phyloP scores from a whole-genome alignment of 2,329 filamentous ascomycete species.

The Alternaria brassicae region DNA sequence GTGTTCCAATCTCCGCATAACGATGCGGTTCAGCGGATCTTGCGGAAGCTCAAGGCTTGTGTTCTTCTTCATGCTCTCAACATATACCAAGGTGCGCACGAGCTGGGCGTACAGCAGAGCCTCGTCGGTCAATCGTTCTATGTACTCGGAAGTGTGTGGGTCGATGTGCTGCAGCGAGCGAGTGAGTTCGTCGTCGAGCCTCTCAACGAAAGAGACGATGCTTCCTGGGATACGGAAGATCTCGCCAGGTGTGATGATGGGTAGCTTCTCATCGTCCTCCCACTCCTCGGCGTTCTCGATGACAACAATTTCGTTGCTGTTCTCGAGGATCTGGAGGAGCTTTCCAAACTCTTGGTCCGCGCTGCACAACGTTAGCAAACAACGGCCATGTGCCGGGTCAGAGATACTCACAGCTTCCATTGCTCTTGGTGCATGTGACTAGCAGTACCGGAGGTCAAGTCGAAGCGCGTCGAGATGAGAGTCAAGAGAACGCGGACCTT shows the following conservation, averaged over 20 bases:
- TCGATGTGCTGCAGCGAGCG: slow-evolving; percentile 97
- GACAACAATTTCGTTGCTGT: slow-evolving; percentile 81
- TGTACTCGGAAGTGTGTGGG: slow-evolving; percentile 98
- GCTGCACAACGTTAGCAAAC: slow-evolving; percentile 33
- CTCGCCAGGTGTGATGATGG: slow-evolving; percentile 73
- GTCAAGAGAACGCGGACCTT: slow-evolving; percentile 90
- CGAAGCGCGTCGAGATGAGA: slow-evolving; percentile 91
- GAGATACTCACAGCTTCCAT: slow-evolving; percentile 75
- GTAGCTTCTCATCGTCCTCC: slow-evolving; percentile 97
- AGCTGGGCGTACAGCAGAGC: slow-evolving; percentile 89
- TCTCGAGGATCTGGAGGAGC: slow-evolving; percentile 80
- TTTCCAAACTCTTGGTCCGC: slow-evolving; percentile 85
- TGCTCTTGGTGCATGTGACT: slow-evolving; percentile 93
- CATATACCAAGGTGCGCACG: slow-evolving; percentile 86
- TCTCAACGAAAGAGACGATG: slow-evolving; percentile 91
- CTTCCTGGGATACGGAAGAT: slow-evolving; percentile 93
- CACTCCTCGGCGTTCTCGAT: slow-evolving; percentile 94
- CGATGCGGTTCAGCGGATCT: slow-evolving; percentile 87
- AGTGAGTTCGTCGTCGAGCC: slow-evolving; percentile 95
- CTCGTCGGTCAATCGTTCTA: slow-evolving; percentile 92
- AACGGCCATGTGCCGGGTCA: background rate
- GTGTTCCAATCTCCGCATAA: slow-evolving; percentile 94
- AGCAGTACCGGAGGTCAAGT: slow-evolving; percentile 79
- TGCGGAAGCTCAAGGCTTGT: slow-evolving; percentile 75
- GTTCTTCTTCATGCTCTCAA: slow-evolving; percentile 78